A percentile compares a stretch with the other conserved stretches of the same genome.
Evolutionary conservation across 2,329 filamentous ascomycete genomes (phyloP).

Genomic region (Aspergillus spinulosporus): DNA sequence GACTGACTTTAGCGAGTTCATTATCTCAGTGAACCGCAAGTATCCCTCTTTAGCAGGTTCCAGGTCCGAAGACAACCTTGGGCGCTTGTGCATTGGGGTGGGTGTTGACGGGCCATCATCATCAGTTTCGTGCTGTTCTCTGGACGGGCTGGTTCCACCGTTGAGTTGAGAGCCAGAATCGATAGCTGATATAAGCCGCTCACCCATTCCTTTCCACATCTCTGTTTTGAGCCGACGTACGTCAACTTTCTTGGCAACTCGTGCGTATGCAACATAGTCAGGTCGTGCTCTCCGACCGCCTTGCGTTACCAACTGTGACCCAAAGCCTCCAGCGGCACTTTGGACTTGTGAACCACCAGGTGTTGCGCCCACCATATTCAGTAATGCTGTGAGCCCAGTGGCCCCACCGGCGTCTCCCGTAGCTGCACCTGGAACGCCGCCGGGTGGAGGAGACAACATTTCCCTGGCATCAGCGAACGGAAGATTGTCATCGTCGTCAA

Average conservation of each 20-base stretch:
- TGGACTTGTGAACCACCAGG: constrained; percentile 41
- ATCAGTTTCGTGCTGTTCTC: constrained; percentile 26
- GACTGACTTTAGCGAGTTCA: constrained; percentile 82
- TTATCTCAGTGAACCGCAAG: constrained; percentile 85
- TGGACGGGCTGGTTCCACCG: constrained; percentile 22
- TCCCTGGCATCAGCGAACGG: constrained; percentile 53
- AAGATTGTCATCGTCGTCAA: constrained; percentile 51
- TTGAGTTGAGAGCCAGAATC: constrained; percentile 30
- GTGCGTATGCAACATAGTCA: constrained; percentile 66
- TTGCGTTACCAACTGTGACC: constrained; percentile 63
- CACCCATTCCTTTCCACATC: constrained; percentile 64
- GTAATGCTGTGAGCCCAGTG: constrained; percentile 40
- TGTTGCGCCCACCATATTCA: constrained; percentile 43
- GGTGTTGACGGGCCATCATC: constrained; percentile 37
- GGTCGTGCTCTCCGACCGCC: constrained; percentile 58
- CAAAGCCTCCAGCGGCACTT: constrained; percentile 55
- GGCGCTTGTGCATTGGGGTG: constrained; percentile 31
- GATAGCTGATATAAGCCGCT: constrained; percentile 40
- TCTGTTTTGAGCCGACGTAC: constrained; percentile 64
- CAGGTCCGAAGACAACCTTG: constrained; percentile 29
- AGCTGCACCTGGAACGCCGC: constrained; percentile 35
- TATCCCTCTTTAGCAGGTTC: constrained; percentile 49
- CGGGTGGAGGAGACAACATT: constrained; percentile 46
- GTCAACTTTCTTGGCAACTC: constrained; percentile 67
- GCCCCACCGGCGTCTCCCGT: constrained; percentile 36